Evolutionary conservation across 2,329 filamentous ascomycete species (phyloP), one percentile per base, ranked within the genome.

Genomic region (Aspergillus sp.): DNA sequence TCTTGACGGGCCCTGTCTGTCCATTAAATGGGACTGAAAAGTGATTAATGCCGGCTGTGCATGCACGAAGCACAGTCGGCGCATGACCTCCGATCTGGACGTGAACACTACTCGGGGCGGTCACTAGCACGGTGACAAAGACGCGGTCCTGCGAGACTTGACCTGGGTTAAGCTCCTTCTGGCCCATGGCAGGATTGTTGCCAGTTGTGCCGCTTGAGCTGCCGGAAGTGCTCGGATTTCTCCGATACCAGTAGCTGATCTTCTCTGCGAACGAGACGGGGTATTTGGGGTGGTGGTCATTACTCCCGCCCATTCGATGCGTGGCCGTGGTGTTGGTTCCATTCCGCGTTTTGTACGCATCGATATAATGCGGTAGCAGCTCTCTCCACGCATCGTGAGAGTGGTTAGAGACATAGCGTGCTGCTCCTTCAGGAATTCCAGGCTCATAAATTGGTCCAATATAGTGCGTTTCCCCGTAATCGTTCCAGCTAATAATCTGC

Each of bases 391-490:
- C 57, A 32, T 63, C 60, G 41, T 64, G 61, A 9, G 59, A 53
- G 32, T 56, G 53, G 23, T 54, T 50, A 13, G 49, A 48, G 22
- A 62, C 58, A 39, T 62, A 64, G 22, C 48, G 51, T 23, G 56
- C 49, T 30, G 77, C 74, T 5, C 76, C 76, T 3, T 66, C 55
- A 2, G 76, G 74, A n/a, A 78, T 71, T 27, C 73, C 71, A 6
- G 72, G 67, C 7, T 74, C 63, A 39, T 69, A 60, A 32, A 80
- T 61, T 0, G 77, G 74, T 19, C 73, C 74, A 52, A 81, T 77
- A 58, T 82, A 81, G 60, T 79, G 78, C 1, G 78, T 76, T 59
- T 83, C 80, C 30, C 79, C 79, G 51, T 73, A 82, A 57, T 83
- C 80, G 53, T 82, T 82, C 78, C 78, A 82, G 15, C 76, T 77